Evolutionary conservation across 2,329 filamentous ascomycete genomes (phyloP).

Genomic region (Eutypella sp.): DNA sequence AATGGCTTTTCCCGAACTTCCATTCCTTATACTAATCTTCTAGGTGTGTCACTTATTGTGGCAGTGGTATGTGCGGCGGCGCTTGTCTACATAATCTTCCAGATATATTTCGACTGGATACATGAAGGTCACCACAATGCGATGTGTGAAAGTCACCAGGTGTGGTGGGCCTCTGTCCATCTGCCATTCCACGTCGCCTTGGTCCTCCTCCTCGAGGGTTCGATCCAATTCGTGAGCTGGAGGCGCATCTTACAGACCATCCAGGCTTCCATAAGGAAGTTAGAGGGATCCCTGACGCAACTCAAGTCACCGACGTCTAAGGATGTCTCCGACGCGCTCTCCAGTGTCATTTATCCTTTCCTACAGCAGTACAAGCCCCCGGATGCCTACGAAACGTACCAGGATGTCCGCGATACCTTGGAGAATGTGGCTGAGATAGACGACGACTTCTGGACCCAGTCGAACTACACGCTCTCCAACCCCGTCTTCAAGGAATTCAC

Average conservation of each 20-base stretch:
- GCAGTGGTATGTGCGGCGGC: conserved; percentile 33
- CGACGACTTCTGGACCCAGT: conserved; percentile 15
- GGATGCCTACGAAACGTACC: conserved; percentile 12
- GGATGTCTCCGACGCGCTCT: conserved; percentile 12
- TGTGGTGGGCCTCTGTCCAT: conserved; percentile 53
- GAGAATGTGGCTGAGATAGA: conserved; percentile 13
- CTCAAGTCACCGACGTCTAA: conserved; percentile 8
- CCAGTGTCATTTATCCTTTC: conserved; percentile 11
- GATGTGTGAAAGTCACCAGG: conserved; percentile 52
- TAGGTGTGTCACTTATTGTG: conserved; percentile 35
- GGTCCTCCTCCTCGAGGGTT: conserved; percentile 59
- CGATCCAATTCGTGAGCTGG: conserved; percentile 51
- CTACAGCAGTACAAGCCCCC: conserved; percentile 27
- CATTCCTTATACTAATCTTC: conserved; percentile 11
- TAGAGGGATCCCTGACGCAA: conserved; percentile 2
- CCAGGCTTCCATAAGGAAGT: conserved; percentile 7
- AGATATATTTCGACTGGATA: conserved; percentile 56
- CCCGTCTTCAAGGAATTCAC: conserved; percentile 3
- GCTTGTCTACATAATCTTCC: conserved; percentile 42
- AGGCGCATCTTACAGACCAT: conserved; percentile 28
- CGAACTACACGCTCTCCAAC: conserved; percentile 1
- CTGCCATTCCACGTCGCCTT: conserved; percentile 61
- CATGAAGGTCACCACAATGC: conserved; percentile 49
- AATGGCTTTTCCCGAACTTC: background rate
- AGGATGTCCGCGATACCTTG: conserved; percentile 12